phyloP scores from a whole-genome alignment of 169 alveolate genomes.

The Plasmodium fragile region DNA sequence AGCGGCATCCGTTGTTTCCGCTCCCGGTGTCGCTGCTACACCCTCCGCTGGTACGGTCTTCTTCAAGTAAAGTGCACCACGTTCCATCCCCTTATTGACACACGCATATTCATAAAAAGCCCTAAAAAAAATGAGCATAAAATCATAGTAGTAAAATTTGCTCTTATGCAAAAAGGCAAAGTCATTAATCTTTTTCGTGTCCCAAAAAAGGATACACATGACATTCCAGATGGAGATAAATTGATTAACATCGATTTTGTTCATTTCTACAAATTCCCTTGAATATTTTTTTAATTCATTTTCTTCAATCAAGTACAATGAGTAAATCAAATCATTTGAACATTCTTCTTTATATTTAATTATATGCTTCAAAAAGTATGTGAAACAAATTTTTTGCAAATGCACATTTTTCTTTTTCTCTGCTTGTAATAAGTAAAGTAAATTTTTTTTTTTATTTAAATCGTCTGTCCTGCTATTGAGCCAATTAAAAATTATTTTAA shows the following conservation, averaged over 20 bases:
- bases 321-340: constrained; percentile 57
- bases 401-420: constrained; percentile 23
- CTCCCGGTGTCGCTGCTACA: neutral
- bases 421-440: constrained; percentile 24
- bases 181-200: constrained; percentile 34
- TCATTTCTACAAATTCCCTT: constrained; percentile 10
- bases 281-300: constrained; percentile 29
- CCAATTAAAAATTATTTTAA: constrained; percentile 58
- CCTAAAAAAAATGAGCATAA: constrained; percentile 58
- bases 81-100: constrained; percentile 14
- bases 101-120: constrained; percentile 23
- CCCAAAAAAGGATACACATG: constrained; percentile 67
- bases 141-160: constrained; percentile 55
- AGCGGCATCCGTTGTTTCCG: neutral
- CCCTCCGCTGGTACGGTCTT: neutral
- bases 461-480: constrained; percentile 47
- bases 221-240: constrained; percentile 70
- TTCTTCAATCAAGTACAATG: constrained; percentile 28
- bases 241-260: constrained; percentile 42
- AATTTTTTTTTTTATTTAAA: constrained; percentile 34
- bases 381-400: constrained; percentile 30
- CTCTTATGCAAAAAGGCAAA: constrained; percentile 27
- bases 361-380: constrained; percentile 25
- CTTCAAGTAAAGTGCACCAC: neutral
- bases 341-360: constrained; percentile 61